These are phyloP conservation scores for Calonectria ilicicola DNA, from an alignment of 2,329 filamentous ascomycete genomes.

Conservation along the genomic window DNA sequence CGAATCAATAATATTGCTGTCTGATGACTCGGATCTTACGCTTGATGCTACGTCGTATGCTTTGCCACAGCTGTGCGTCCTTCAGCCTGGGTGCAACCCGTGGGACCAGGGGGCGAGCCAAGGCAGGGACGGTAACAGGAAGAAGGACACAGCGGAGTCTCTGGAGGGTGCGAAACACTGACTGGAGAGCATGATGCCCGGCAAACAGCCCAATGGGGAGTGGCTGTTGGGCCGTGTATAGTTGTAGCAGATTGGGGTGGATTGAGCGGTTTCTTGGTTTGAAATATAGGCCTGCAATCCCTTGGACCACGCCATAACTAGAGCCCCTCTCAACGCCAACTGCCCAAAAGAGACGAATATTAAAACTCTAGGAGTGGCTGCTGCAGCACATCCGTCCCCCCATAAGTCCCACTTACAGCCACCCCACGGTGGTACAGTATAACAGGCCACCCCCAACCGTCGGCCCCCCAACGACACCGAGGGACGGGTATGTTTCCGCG, in stretches of 20 bases:
- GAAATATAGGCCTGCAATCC: neutral
- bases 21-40: neutral
- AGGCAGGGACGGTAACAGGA: neutral
- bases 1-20: neutral
- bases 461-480: neutral
- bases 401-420: neutral
- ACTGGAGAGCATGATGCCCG: neutral
- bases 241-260: neutral
- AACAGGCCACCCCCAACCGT: neutral
- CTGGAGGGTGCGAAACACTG: neutral
- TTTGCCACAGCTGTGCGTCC: neutral
- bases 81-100: neutral
- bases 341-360: neutral
- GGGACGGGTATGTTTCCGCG: neutral
- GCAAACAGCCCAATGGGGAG: too few species aligned
- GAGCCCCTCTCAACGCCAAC: neutral
- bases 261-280: neutral
- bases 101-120: neutral
- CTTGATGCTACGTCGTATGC: neutral
- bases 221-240: neutral
- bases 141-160: neutral
- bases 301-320: neutral
- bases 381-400: neutral
- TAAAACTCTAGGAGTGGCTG: neutral
- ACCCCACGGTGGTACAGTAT: neutral